Evolutionary conservation across 2,329 filamentous ascomycete species (phyloP).

Genomic region (Colletotrichum higginsianum): DNA sequence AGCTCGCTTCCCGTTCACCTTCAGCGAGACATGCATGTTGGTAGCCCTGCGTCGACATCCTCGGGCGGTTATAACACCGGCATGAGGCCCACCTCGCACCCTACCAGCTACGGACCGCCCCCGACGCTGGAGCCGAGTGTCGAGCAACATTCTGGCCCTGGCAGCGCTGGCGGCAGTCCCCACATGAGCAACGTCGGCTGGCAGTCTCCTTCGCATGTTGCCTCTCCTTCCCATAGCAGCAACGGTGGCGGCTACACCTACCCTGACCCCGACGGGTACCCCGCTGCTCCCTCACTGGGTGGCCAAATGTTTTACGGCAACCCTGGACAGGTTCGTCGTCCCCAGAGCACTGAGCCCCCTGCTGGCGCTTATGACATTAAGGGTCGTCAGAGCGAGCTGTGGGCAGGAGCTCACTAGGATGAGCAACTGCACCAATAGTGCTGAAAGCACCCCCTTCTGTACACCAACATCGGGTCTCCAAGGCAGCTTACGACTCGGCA

Average conservation of each 20-base stretch:
- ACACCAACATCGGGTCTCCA: not conserved
- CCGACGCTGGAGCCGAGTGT: conserved; percentile 88
- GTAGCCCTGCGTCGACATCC: conserved; percentile 78
- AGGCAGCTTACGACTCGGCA: not conserved
- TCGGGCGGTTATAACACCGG: conserved; percentile 71
- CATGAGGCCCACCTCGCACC: conserved; percentile 86
- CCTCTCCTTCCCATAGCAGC: conserved; percentile 77
- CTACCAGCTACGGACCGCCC: conserved; percentile 84
- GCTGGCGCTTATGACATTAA: conserved; percentile 74
- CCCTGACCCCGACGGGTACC: conserved; percentile 84
- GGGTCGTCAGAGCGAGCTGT: conserved; percentile 68
- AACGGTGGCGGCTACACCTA: conserved; percentile 78
- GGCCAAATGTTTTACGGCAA: conserved; percentile 82
- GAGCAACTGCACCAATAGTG: not conserved
- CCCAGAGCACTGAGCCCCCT: conserved; percentile 80
- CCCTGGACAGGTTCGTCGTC: conserved; percentile 75
- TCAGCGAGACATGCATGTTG: conserved; percentile 79
- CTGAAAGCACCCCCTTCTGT: not conserved
- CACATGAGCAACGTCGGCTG: conserved; percentile 87
- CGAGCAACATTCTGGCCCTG: conserved; percentile 77
- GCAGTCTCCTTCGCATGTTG: conserved; percentile 86
- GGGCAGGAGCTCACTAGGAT: conserved; percentile 63
- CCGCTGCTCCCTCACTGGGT: conserved; percentile 69
- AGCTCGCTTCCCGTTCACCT: conserved; percentile 88
- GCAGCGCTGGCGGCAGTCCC: conserved; percentile 85